A percentile compares a stretch with the other conserved stretches of the same genome.
Conservation (phyloP, 371 early-diverging fungal genomes). For the Mucor plumbeus region DNA sequence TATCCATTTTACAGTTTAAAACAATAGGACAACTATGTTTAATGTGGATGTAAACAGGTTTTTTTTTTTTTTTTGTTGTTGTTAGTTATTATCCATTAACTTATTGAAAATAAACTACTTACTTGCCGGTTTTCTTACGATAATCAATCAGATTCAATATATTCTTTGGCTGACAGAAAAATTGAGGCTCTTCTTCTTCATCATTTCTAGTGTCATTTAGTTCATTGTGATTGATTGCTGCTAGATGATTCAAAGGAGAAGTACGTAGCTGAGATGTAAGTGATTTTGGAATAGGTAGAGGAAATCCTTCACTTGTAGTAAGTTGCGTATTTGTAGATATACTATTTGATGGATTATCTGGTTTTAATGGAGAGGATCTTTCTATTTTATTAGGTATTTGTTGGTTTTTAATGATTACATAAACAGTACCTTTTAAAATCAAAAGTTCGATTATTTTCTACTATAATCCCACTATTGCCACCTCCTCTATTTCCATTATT, state of each 20-base stretch:
- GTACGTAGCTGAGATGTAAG: constrained; percentile 16
- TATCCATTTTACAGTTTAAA: constrained; percentile 67
- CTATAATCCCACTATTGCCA: neutral
- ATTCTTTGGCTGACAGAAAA: constrained; percentile 17
- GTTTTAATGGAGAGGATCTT: constrained; percentile 10
- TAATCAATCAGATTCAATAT: constrained; percentile 4
- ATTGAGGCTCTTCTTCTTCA: constrained; percentile 1
- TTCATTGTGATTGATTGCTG: neutral
- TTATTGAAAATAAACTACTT: neutral
- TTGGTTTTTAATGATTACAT: neutral
- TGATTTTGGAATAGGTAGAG: constrained; percentile 20
- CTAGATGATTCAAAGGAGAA: neutral
- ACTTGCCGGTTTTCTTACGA: constrained; percentile 6
- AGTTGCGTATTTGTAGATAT: neutral
- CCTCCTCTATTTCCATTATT: neutral
- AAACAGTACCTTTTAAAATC: constrained; percentile 18
- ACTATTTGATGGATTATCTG: neutral
- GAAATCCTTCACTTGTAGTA: constrained; percentile 19
- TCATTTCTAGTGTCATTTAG: no score
- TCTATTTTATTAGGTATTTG: neutral
- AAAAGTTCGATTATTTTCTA: constrained; percentile 1
- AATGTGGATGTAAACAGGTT: neutral
- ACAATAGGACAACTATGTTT: constrained; percentile 40
- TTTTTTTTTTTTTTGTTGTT: no score
- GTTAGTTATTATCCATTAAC: neutral